These are phyloP conservation scores for Asclepias syriaca DNA, from an alignment of 257 asterid genomes.

Conservation along the genomic window DNA sequence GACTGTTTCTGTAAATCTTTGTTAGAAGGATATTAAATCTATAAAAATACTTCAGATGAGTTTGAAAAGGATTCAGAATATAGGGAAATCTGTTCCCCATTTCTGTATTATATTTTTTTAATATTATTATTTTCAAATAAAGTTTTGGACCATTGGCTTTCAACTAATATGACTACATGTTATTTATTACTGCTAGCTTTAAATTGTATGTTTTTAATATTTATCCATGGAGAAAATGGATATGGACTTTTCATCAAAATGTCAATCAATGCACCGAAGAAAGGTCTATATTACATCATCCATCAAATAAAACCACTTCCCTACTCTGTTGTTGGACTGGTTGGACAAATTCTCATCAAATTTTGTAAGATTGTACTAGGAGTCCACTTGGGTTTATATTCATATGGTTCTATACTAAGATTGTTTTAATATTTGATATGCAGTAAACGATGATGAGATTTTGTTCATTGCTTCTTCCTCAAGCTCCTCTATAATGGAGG, in stretches of 20 bases:
- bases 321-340: too few relatives aligned
- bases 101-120: background rate
- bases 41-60: background rate
- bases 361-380: too few relatives aligned
- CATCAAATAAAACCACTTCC: too few relatives aligned
- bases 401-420: too few relatives aligned
- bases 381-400: too few relatives aligned
- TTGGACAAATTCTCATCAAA: too few relatives aligned
- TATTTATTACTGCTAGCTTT: background rate
- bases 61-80: background rate
- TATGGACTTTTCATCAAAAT: too few relatives aligned
- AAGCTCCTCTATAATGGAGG: slow-evolving; percentile 33
- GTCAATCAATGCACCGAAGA: too few relatives aligned
- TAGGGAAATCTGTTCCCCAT: background rate
- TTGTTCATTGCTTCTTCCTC: slow-evolving; percentile 31
- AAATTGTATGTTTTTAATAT: background rate
- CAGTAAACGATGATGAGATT: slow-evolving; percentile 25
- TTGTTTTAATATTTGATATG: slow-evolving; percentile 11
- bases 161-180: background rate
- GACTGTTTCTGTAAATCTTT: background rate
- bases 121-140: background rate
- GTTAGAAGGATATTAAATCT: background rate
- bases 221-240: background rate
- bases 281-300: too few relatives aligned
- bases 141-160: background rate